Percentiles rank a stretch among this genome's conserved stretches.
Evolutionary conservation across 345 rosid genomes (phyloP).

Genomic region (Boechera divaricarpa): DNA sequence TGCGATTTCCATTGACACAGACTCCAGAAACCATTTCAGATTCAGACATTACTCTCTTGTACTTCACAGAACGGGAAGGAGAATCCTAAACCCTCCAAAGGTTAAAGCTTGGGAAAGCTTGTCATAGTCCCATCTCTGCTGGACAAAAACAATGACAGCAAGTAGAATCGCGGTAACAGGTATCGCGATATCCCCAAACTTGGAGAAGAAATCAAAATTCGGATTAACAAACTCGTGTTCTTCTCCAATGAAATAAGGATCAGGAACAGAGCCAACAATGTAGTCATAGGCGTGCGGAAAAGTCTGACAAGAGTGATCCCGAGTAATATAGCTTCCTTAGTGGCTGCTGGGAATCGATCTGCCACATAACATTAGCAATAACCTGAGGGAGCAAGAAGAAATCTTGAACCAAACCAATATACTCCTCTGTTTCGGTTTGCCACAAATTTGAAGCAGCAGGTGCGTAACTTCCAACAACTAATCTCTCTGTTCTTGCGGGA

Average conservation of each 20-base stretch:
- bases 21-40: slow-evolving; percentile 64
- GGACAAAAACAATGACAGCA: slow-evolving; percentile 59
- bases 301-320: slow-evolving; percentile 78
- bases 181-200: slow-evolving; percentile 75
- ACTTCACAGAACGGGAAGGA: slow-evolving; percentile 59
- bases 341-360: slow-evolving; percentile 62
- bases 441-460: slow-evolving; percentile 45
- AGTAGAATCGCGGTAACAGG: slow-evolving; percentile 67
- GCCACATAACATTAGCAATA: slow-evolving; percentile 75
- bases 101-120: slow-evolving; percentile 61
- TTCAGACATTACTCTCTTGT: slow-evolving; percentile 77
- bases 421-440: slow-evolving; percentile 80
- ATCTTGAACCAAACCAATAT: slow-evolving; percentile 85
- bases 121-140: slow-evolving; percentile 85
- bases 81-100: slow-evolving; percentile 58
- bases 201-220: slow-evolving; percentile 69
- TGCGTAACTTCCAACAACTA: slow-evolving; percentile 21
- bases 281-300: slow-evolving; percentile 79
- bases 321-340: slow-evolving; percentile 62
- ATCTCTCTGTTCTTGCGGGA: slow-evolving; percentile 48
- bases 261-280: slow-evolving; percentile 55
- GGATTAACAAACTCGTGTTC: slow-evolving; percentile 81
- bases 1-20: slow-evolving; percentile 47
- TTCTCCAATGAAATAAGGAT: slow-evolving; percentile 65
- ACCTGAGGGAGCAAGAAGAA: slow-evolving; percentile 92